These are phyloP conservation scores for Fusarium sp. DNA, from an alignment of 2,329 filamentous ascomycete species.

Conservation along the genomic window DNA sequence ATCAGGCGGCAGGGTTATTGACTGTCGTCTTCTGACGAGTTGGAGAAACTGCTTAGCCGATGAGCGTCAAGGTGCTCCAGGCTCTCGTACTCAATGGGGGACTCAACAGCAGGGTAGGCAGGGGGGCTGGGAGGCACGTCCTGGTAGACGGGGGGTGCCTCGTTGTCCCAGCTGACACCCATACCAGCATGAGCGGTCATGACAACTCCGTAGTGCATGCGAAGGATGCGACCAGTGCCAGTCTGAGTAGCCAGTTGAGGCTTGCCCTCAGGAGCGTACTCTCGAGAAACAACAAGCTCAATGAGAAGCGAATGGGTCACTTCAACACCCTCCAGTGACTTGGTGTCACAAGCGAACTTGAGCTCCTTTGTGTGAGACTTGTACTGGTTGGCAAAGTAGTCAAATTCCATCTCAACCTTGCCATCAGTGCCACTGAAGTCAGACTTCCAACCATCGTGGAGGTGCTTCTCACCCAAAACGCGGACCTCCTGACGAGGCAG, in stretches of 20 bases:
- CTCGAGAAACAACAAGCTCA: constrained; percentile 94
- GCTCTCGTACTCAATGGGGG: constrained; percentile 57
- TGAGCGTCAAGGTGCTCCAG: constrained; percentile 54
- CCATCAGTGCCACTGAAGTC: constrained; percentile 67
- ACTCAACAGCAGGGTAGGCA: constrained; percentile 64
- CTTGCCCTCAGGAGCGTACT: constrained; percentile 81
- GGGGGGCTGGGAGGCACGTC: constrained; percentile 92
- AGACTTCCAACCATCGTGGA: constrained; percentile 92
- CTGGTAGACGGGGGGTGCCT: constrained; percentile 92
- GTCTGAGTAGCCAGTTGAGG: constrained; percentile 81
- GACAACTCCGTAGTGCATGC: constrained; percentile 88
- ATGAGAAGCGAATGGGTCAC: constrained; percentile 88
- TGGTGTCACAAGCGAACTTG: constrained; percentile 82
- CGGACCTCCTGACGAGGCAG: constrained; percentile 80
- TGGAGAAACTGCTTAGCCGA: constrained; percentile 44
- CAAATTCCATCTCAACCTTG: constrained; percentile 82
- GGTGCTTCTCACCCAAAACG: constrained; percentile 82
- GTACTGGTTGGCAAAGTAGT: constrained; percentile 63
- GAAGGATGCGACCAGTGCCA: constrained; percentile 88
- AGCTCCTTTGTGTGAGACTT: constrained; percentile 62
- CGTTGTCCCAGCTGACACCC: constrained; percentile 97
- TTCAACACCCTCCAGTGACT: constrained; percentile 79
- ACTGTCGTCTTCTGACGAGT: constrained; percentile 38
- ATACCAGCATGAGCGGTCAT: constrained; percentile 88
- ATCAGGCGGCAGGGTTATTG: constrained; percentile 22